Conservation (phyloP, 108 stramenopile species). For the Chaetoceros muelleri region DNA sequence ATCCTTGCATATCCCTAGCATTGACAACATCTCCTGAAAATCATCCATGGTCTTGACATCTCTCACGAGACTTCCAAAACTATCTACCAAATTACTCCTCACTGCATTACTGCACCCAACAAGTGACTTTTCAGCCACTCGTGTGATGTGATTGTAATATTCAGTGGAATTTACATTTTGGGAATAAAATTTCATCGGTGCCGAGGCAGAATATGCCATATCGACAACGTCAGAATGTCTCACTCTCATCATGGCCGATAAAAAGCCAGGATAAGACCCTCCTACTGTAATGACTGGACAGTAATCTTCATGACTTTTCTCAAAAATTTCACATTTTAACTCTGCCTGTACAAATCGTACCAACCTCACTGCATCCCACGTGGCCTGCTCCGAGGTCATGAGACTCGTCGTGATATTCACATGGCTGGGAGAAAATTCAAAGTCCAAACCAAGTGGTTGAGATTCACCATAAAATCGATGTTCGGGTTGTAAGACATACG, state of each 20-base stretch:
- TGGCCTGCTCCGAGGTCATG: conserved; percentile 43
- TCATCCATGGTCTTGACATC: neutral
- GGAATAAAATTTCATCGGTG: conserved; percentile 56
- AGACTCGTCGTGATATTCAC: neutral
- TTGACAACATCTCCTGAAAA: conserved; percentile 3
- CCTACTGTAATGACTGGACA: conserved; percentile 74
- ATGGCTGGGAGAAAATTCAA: neutral
- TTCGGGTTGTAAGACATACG: conserved; percentile 59
- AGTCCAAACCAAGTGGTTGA: conserved; percentile 28
- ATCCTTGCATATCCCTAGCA: conserved; percentile 26
- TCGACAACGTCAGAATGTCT: conserved; percentile 53
- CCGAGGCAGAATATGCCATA: conserved; percentile 48
- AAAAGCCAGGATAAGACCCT: conserved; percentile 67
- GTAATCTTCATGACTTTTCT: conserved; percentile 22
- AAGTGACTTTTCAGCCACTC: conserved; percentile 41
- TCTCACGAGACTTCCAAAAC: conserved; percentile 10
- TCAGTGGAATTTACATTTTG: conserved; percentile 34
- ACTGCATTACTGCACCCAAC: conserved; percentile 45
- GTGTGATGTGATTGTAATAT: conserved; percentile 57
- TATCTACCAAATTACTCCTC: conserved; percentile 18
- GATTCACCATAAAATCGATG: conserved; percentile 81
- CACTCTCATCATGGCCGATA: conserved; percentile 57
- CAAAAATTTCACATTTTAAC: conserved; percentile 5
- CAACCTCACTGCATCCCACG: conserved; percentile 14
- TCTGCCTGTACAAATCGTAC: conserved; percentile 5